A percentile compares a stretch with the other conserved stretches of the same genome.
Evolutionary conservation across 169 alveolate species (phyloP).

Genomic region (Besnoitia besnoiti): DNA sequence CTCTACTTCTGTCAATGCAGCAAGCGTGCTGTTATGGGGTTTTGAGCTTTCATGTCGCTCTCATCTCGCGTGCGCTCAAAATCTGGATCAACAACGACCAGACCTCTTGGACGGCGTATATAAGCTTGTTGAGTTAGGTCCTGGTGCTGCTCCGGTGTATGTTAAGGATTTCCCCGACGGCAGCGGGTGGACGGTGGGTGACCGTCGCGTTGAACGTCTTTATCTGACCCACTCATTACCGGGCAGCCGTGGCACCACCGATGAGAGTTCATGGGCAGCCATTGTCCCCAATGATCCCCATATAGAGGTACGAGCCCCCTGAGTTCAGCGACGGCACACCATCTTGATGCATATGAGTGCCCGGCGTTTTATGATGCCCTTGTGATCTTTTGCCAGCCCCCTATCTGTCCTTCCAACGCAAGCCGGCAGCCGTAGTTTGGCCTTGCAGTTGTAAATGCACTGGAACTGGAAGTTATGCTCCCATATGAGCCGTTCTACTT

Average conservation of each 20-base stretch:
- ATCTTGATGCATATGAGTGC: no score
- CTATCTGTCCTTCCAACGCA: no score
- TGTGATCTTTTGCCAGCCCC: no score
- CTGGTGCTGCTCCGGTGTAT: background rate
- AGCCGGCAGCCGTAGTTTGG: no score
- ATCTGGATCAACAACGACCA: background rate
- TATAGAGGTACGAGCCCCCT: no score
- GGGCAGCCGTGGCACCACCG: background rate
- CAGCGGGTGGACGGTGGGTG: background rate
- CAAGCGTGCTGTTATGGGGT: background rate
- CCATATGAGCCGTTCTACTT: no score
- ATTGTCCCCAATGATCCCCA: background rate
- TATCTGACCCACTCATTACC: background rate
- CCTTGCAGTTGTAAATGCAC: no score
- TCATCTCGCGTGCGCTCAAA: background rate
- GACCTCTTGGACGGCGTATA: slow-evolving; percentile 12
- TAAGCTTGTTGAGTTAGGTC: background rate
- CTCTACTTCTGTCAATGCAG: background rate
- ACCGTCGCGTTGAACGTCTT: background rate
- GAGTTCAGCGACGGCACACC: no score
- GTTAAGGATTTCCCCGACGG: background rate
- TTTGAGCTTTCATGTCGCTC: slow-evolving; percentile 23
- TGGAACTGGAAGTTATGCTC: no score
- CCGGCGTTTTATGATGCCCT: no score
- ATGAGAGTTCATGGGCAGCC: background rate